Percentiles rank a stretch among this genome's conserved stretches.
These are phyloP conservation scores for Pichia kluyveri DNA, from an alignment of 805 yeast genomes.

Conservation along the genomic window DNA sequence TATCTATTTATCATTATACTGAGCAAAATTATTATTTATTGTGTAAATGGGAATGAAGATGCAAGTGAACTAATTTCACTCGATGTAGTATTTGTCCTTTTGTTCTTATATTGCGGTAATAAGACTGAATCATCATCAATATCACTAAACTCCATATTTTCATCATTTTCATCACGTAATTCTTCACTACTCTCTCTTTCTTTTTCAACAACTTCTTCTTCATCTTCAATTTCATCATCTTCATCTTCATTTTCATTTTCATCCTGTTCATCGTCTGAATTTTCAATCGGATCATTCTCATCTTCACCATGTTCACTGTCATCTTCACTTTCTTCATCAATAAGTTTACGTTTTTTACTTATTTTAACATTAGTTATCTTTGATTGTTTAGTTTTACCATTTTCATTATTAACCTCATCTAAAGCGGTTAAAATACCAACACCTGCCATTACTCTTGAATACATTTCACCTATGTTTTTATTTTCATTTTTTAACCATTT, in stretches of 20 bases:
- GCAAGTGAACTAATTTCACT: constrained; percentile 8
- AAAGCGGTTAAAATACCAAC: not conserved
- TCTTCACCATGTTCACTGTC: constrained; percentile 8
- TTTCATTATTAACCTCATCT: not conserved
- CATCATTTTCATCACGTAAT: constrained; percentile 3
- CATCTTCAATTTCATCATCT: constrained; percentile 7
- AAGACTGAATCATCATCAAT: not conserved
- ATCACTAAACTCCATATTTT: not conserved
- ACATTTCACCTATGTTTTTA: constrained; percentile 5
- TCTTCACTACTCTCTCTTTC: constrained; percentile 7
- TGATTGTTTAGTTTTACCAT: not conserved
- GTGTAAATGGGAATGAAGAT: constrained; percentile 8
- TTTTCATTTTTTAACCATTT: constrained; percentile 10
- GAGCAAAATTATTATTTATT: not conserved
- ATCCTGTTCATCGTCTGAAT: constrained; percentile 8
- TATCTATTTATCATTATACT: not conserved
- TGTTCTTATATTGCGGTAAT: not conserved
- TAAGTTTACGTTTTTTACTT: not conserved
- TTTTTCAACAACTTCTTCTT: constrained; percentile 1
- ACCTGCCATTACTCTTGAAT: constrained; percentile 2
- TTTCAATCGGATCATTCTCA: constrained; percentile 9
- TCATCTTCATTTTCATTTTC: not conserved
- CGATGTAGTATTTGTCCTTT: not conserved
- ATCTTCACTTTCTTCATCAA: constrained; percentile 3
- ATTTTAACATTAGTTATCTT: not conserved